Conservation (phyloP, 31 red algal species). For the Asparagopsis taxiformis region DNA sequence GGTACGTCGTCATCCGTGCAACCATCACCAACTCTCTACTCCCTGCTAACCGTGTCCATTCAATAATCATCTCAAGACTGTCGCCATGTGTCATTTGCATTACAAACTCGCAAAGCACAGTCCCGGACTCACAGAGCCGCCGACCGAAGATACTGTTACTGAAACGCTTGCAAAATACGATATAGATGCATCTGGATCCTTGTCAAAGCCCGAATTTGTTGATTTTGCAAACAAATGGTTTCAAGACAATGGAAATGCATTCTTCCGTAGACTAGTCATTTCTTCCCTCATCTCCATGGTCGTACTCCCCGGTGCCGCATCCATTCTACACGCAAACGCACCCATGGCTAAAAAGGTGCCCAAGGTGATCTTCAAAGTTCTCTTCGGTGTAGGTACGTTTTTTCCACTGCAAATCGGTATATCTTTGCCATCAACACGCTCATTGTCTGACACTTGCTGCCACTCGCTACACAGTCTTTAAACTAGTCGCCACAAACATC, state of each 20-base stretch:
- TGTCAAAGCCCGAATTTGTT: constrained; percentile 47
- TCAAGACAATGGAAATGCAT: constrained; percentile 8
- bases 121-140: constrained; percentile 37
- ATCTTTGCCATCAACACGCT: no score
- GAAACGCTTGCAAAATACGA: constrained; percentile 24
- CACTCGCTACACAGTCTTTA: not conserved
- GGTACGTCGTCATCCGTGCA: not conserved
- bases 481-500: not conserved
- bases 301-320: constrained; percentile 19
- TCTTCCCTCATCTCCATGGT: constrained; percentile 52
- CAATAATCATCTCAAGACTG: constrained; percentile 7
- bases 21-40: not conserved
- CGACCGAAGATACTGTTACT: constrained; percentile 18
- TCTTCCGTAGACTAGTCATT: constrained; percentile 19
- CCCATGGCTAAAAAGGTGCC: constrained; percentile 24
- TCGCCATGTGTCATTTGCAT: constrained; percentile 57
- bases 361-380: constrained; percentile 47
- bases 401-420: no score
- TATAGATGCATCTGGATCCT: constrained; percentile 18
- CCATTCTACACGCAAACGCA: constrained; percentile 5
- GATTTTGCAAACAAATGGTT: constrained; percentile 44
- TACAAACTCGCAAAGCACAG: constrained; percentile 16
- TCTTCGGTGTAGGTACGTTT: constrained; percentile 56
- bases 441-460: no score
- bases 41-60: not conserved